These are phyloP conservation scores for Microbotryum violaceum DNA, from an alignment of 1,284 basidiomycete genomes.

Conservation along the genomic window DNA sequence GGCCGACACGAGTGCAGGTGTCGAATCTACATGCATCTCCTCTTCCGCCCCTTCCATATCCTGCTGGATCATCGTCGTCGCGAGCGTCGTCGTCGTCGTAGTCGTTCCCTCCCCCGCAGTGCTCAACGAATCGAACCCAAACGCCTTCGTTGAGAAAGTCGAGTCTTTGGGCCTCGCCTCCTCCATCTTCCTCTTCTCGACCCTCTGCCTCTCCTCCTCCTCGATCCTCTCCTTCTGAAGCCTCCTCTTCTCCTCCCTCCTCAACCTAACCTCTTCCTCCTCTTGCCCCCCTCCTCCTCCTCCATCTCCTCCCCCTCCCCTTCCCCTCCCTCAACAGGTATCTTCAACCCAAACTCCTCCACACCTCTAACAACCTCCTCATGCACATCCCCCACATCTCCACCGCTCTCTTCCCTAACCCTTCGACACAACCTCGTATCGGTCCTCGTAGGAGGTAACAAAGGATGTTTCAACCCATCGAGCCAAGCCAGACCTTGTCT, in stretches of 20 bases:
- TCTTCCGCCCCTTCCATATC: neutral
- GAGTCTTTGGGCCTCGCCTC: too few relatives aligned
- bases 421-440: conserved; percentile 2
- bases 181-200: too few relatives aligned
- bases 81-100: neutral
- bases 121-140: neutral
- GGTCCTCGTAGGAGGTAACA: neutral
- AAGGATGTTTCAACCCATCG: conserved; percentile 8
- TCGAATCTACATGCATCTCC: neutral
- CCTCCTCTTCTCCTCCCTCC: too few relatives aligned
- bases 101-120: too few relatives aligned
- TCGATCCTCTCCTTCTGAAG: too few relatives aligned
- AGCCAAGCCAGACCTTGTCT: conserved; percentile 11
- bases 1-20: neutral
- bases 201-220: too few relatives aligned
- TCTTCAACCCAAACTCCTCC: conserved; percentile 1
- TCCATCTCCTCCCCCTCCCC: conserved; percentile 1
- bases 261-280: neutral
- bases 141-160: conserved; percentile 9
- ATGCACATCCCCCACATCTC: conserved; percentile 6
- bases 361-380: neutral
- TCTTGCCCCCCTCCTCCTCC: conserved; percentile 1
- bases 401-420: conserved; percentile 10
- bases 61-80: conserved; percentile 9
- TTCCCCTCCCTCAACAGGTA: neutral